Percentiles rank a stretch among this genome's conserved stretches.
These are phyloP conservation scores for Fusarium equiseti DNA, from an alignment of 2,329 filamentous ascomycete genomes.

Conservation along the genomic window DNA sequence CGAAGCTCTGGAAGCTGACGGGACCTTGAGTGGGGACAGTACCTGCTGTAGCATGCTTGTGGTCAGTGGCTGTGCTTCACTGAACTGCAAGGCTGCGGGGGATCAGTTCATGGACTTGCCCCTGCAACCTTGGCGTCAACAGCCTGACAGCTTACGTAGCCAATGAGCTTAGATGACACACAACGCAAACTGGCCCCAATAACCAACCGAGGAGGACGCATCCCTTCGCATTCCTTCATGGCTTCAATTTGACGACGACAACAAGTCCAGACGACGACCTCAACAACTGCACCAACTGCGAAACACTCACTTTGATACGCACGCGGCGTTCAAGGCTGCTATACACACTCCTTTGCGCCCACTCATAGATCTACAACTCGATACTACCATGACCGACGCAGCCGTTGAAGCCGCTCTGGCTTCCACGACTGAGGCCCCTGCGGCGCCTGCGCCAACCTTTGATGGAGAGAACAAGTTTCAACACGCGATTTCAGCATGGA, in stretches of 20 bases:
- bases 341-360: constrained; percentile 34
- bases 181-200: constrained; percentile 40
- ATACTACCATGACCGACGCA: constrained; percentile 51
- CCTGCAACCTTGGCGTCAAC: constrained; percentile 43
- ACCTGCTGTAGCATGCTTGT: constrained; percentile 4
- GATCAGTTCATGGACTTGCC: constrained; percentile 14
- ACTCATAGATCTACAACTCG: constrained; percentile 14
- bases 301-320: constrained; percentile 7
- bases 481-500: constrained; percentile 94
- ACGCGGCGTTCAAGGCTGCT: constrained; percentile 28
- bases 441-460: constrained; percentile 44
- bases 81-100: constrained; percentile 45
- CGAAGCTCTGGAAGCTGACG: constrained; percentile 39
- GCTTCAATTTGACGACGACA: constrained; percentile 24
- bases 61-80: constrained; percentile 33
- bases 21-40: constrained; percentile 26
- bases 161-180: constrained; percentile 41
- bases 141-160: constrained; percentile 43
- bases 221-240: constrained; percentile 35
- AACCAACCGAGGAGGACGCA: constrained; percentile 40
- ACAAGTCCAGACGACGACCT: constrained; percentile 14
- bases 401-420: constrained; percentile 49
- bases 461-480: constrained; percentile 93
- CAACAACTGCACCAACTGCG: constrained; percentile 5
- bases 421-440: constrained; percentile 42